These are phyloP conservation scores for Penicillium lagena DNA, from an alignment of 495 filamentous ascomycete species.

Conservation along the genomic window DNA sequence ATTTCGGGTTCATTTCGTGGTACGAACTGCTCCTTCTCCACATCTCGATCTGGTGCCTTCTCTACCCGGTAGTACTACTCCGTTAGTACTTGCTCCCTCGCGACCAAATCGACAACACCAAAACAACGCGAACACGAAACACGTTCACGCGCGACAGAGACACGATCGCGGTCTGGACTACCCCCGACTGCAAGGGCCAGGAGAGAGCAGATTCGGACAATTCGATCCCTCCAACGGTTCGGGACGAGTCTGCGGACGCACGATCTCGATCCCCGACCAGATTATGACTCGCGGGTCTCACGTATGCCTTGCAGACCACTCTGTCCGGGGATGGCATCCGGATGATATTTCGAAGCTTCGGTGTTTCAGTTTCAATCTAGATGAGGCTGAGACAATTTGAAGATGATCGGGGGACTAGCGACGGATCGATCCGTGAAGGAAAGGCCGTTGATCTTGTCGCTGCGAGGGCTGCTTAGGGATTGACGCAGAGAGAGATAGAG, in stretches of 20 bases:
- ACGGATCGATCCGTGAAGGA: no score
- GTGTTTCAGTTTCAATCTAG: constrained; percentile 8
- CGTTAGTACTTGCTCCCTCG: no score
- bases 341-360: constrained; percentile 1
- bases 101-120: background rate
- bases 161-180: background rate
- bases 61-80: no score
- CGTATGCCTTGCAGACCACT: constrained; percentile 21
- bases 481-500: no score
- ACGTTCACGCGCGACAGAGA: background rate
- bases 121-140: background rate
- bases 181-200: background rate
- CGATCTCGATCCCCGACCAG: background rate
- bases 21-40: constrained; percentile 10
- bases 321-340: background rate
- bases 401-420: no score
- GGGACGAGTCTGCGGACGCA: background rate
- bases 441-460: no score
- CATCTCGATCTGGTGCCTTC: background rate
- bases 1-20: constrained; percentile 3
- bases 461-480: no score
- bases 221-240: background rate
- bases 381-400: no score
- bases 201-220: background rate
- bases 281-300: constrained; percentile 15